Evolutionary conservation across 768 basidiomycete species (phyloP).

Genomic region (Ephemerocybe angulata): DNA sequence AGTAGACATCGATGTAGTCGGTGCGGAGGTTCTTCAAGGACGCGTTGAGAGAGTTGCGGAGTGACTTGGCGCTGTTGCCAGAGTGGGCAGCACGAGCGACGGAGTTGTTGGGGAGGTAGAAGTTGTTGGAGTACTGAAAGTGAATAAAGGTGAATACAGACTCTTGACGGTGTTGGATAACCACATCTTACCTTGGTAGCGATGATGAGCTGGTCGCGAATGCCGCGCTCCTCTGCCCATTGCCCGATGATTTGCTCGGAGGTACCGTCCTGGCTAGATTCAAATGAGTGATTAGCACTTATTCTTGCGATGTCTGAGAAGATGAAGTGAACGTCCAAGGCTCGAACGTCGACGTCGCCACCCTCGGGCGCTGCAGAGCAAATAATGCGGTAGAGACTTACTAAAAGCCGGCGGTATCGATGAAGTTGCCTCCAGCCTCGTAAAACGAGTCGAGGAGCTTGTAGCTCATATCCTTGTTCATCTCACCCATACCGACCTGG

Average conservation of each 20-base stretch:
- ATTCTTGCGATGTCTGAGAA: not conserved
- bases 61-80: conserved; percentile 41
- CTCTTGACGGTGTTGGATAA: not conserved
- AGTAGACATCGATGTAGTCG: conserved; percentile 33
- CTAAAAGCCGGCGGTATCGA: conserved; percentile 41
- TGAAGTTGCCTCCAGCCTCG: conserved; percentile 41
- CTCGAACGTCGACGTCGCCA: not conserved
- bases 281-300: not conserved
- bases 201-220: conserved; percentile 39
- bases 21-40: conserved; percentile 43
- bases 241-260: conserved; percentile 40
- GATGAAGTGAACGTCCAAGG: not conserved
- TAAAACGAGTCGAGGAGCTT: conserved; percentile 40
- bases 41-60: conserved; percentile 33
- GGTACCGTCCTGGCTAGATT: conserved; percentile 31
- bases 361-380: no score
- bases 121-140: conserved; percentile 25
- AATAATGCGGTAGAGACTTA: conserved; percentile 13
- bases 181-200: conserved; percentile 25
- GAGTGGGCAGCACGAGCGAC: conserved; percentile 26
- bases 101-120: conserved; percentile 22
- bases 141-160: not conserved
- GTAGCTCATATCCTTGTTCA: conserved; percentile 37
- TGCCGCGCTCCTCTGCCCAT: conserved; percentile 36
- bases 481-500: conserved; percentile 23